Percentiles rank a stretch among this genome's conserved stretches.
Evolutionary conservation across 164 flowering plant genomes (phyloP).

Genomic region (Cinnamomum micranthum): DNA sequence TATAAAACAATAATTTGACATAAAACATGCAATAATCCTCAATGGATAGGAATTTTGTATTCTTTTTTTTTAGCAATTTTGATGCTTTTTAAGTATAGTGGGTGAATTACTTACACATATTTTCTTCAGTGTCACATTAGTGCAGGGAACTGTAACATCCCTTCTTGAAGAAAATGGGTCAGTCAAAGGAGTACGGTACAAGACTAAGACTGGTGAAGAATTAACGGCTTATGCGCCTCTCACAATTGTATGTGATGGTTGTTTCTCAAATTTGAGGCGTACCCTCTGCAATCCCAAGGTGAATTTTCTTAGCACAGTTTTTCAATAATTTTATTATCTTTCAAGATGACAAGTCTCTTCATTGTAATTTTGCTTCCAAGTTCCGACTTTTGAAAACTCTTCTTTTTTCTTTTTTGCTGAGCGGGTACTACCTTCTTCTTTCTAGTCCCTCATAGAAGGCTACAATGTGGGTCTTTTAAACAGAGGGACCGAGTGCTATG

Average conservation of each 20-base stretch:
- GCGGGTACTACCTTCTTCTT: no score
- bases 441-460: no score
- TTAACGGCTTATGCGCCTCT: constrained; percentile 68
- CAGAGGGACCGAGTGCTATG: no score
- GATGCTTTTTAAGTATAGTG: neutral
- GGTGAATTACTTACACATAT: neutral
- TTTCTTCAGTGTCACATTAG: constrained; percentile 54
- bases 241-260: constrained; percentile 95
- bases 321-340: neutral
- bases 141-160: constrained; percentile 79
- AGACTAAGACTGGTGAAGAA: constrained; percentile 62
- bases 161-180: constrained; percentile 76
- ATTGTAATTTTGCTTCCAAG: no score
- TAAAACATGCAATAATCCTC: no score
- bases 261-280: constrained; percentile 91
- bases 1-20: no score
- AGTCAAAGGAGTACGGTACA: constrained; percentile 75
- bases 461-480: no score
- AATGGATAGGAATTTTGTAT: no score
- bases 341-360: neutral
- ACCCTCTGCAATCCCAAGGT: constrained; percentile 84
- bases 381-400: no score
- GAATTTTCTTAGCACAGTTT: constrained; percentile 6
- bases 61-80: no score
- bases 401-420: no score